phyloP scores from a whole-genome alignment of 2,329 filamentous ascomycete genomes.

The Aspergillus sp. region DNA sequence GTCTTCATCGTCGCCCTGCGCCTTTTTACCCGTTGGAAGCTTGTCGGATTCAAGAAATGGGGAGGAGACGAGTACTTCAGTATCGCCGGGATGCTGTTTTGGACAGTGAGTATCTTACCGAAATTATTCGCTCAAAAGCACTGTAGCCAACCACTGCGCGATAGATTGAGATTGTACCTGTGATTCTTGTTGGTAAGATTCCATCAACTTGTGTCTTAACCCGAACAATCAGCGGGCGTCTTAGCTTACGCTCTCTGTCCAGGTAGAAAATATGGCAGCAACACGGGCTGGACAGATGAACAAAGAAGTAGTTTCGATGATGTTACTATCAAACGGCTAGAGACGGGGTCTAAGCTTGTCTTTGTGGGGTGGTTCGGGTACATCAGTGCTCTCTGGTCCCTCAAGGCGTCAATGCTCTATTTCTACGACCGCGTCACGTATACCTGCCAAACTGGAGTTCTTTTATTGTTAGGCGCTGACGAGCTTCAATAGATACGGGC shows the following conservation, averaged over 20 bases:
- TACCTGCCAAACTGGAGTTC: neutral
- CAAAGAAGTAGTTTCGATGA: neutral
- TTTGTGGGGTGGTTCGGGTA: neutral
- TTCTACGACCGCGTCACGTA: conserved; percentile 3
- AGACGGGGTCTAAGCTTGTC: neutral
- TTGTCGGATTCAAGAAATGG: conserved; percentile 1
- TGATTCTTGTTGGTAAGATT: conserved; percentile 2
- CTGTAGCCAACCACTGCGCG: neutral
- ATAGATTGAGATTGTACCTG: neutral
- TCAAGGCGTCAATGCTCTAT: neutral
- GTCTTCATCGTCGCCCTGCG: neutral
- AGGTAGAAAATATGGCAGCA: conserved; percentile 1
- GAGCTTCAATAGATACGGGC: neutral
- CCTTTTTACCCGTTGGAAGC: conserved; percentile 1
- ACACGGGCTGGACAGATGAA: neutral
- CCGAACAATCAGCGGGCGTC: neutral
- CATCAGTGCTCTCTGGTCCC: neutral
- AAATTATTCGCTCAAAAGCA: neutral
- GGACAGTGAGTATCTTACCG: neutral
- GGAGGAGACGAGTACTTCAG: conserved; percentile 1
- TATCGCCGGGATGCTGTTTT: neutral
- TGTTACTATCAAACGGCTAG: neutral
- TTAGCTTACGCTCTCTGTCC: neutral
- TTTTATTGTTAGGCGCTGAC: neutral
- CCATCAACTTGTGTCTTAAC: neutral